Percentiles rank a stretch among this genome's conserved stretches.
Conservation (phyloP, 192 early-diverging fungal genomes). For the Mortierella antarctica region DNA sequence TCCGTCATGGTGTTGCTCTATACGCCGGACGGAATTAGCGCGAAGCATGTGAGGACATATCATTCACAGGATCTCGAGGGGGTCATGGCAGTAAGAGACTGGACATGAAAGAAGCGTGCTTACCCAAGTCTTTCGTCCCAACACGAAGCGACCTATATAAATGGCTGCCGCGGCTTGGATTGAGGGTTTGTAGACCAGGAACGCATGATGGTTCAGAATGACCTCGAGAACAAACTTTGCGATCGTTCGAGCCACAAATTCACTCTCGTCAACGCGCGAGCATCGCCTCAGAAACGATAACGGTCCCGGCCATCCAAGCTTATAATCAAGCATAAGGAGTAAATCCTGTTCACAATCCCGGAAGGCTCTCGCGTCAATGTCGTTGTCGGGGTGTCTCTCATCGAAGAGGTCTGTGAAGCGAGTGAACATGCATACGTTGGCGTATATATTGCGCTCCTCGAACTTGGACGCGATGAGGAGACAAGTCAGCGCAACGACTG, state of each 20-base stretch:
- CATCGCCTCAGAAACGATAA: conserved; percentile 91
- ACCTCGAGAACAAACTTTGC: conserved; percentile 96
- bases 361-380: conserved; percentile 80
- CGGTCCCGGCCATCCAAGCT: conserved; percentile 87
- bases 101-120: conserved; percentile 34
- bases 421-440: conserved; percentile 57
- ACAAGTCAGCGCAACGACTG: conserved; percentile 82
- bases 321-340: conserved; percentile 87
- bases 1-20: conserved; percentile 54
- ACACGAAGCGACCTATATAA: conserved; percentile 82
- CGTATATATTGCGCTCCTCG: conserved; percentile 77
- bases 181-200: conserved; percentile 77
- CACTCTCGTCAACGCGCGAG: conserved; percentile 86
- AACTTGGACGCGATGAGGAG: conserved; percentile 93
- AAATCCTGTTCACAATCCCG: conserved; percentile 88
- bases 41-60: background rate
- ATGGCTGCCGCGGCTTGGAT: conserved; percentile 80
- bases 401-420: conserved; percentile 77
- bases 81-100: conserved; percentile 13
- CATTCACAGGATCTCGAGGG: background rate
- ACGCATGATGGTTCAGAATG: conserved; percentile 83
- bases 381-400: conserved; percentile 68
- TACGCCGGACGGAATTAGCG: background rate
- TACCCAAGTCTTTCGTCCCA: conserved; percentile 72
- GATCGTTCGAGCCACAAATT: conserved; percentile 83